These are phyloP conservation scores for Starmerella potacharoeniae DNA, from an alignment of 805 yeast species.

Conservation along the genomic window DNA sequence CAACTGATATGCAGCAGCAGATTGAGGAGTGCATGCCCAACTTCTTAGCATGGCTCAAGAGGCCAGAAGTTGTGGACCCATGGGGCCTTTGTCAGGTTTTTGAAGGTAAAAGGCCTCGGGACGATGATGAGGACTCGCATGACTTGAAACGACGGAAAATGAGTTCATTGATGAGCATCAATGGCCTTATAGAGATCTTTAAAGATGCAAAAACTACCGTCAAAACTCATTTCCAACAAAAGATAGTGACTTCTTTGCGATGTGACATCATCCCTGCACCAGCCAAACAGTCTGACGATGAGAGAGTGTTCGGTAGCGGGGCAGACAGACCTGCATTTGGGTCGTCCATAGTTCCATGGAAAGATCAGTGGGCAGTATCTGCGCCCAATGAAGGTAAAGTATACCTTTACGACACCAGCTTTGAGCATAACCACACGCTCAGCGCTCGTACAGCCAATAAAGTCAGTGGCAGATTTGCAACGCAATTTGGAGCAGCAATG, in stretches of 20 bases:
- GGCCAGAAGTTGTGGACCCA: conserved; percentile 22
- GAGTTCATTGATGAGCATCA: neutral
- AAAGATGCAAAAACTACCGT: neutral
- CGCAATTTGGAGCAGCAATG: conserved; percentile 36
- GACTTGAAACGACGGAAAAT: neutral
- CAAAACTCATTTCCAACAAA: neutral
- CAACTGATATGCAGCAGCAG: conserved; percentile 37
- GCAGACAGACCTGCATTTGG: conserved; percentile 16
- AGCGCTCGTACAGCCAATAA: neutral
- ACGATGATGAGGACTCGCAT: neutral
- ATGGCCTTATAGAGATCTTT: neutral
- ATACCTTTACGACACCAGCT: conserved; percentile 10
- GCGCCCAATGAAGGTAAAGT: conserved; percentile 20
- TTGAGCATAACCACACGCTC: conserved; percentile 2
- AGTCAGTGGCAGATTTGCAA: conserved; percentile 15
- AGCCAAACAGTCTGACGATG: neutral
- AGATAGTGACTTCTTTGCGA: neutral
- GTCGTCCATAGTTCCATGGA: conserved; percentile 10
- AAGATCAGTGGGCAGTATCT: conserved; percentile 11
- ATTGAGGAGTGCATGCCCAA: conserved; percentile 32
- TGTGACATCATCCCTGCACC: conserved; percentile 6
- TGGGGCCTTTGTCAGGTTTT: conserved; percentile 31
- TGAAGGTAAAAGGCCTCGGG: conserved; percentile 23
- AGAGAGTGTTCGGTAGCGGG: neutral
- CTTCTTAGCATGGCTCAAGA: conserved; percentile 35